phyloP scores from a whole-genome alignment of 2,329 filamentous ascomycete species.

The Penicillium crustosum region DNA sequence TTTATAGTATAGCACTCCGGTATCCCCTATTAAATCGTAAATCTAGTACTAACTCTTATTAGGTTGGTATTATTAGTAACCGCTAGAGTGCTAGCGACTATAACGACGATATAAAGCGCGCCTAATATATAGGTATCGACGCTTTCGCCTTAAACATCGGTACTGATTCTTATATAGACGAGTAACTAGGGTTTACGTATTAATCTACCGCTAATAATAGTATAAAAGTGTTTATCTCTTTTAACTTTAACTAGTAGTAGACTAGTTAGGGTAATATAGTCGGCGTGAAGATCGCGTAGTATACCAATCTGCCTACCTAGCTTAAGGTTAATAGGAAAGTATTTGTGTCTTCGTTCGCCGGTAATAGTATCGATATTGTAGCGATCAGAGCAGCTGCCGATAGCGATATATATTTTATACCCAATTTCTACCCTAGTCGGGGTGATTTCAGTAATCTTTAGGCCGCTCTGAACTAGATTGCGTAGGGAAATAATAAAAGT shows the following conservation, averaged over 20 bases:
- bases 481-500: slow-evolving; percentile 44
- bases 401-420: slow-evolving; percentile 49
- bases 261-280: slow-evolving; percentile 40
- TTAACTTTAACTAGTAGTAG: slow-evolving; percentile 55
- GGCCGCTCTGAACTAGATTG: slow-evolving; percentile 47
- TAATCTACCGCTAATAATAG: slow-evolving; percentile 46
- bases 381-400: slow-evolving; percentile 46
- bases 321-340: slow-evolving; percentile 51
- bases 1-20: slow-evolving; percentile 39
- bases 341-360: slow-evolving; percentile 56
- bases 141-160: slow-evolving; percentile 55
- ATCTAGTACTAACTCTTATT: not conserved
- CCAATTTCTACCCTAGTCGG: slow-evolving; percentile 50
- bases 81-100: slow-evolving; percentile 47
- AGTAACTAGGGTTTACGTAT: slow-evolving; percentile 52
- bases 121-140: slow-evolving; percentile 47
- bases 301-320: slow-evolving; percentile 47
- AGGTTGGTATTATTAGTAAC: slow-evolving; percentile 50
- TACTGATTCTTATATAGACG: slow-evolving; percentile 43
- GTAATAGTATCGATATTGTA: slow-evolving; percentile 48
- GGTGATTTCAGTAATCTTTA: slow-evolving; percentile 41
- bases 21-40: too few species aligned
- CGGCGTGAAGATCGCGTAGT: slow-evolving; percentile 50
- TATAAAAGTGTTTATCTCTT: slow-evolving; percentile 59
- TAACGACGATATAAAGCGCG: slow-evolving; percentile 50